Evolutionary conservation across 1,284 basidiomycete species (phyloP).

Genomic region (Ustilago cynodontis): DNA sequence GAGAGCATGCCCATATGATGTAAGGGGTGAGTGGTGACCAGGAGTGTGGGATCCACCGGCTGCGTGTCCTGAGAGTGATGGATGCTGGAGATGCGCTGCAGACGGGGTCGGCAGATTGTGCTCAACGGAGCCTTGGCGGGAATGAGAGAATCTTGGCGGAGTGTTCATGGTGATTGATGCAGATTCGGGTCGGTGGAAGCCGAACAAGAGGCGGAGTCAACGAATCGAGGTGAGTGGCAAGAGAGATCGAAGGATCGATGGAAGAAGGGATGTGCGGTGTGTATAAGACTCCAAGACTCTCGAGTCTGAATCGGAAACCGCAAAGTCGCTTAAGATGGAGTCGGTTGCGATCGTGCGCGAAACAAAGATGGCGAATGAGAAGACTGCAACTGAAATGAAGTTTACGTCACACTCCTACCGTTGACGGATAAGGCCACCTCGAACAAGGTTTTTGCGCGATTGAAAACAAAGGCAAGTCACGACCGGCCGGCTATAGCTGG

Average conservation of each 20-base stretch:
- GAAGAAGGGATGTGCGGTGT: not conserved
- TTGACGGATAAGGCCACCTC: not conserved
- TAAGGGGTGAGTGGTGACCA: constrained; percentile 43
- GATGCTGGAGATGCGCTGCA: constrained; percentile 45
- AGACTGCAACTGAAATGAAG: not conserved
- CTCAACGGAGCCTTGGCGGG: constrained; percentile 54
- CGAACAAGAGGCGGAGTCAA: not conserved
- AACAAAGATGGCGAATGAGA: not conserved
- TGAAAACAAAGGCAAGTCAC: not conserved
- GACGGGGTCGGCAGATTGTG: constrained; percentile 31
- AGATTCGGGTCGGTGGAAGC: not conserved
- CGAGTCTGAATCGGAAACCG: not conserved
- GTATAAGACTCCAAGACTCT: not conserved
- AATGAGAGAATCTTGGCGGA: constrained; percentile 50
- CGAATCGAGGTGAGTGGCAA: not conserved
- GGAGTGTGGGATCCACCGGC: constrained; percentile 37
- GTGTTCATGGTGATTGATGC: constrained; percentile 47
- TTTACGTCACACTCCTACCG: not conserved
- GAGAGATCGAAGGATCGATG: not conserved
- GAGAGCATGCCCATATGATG: constrained; percentile 44
- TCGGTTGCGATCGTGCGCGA: no score
- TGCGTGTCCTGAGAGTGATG: constrained; percentile 28
- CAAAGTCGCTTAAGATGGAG: not conserved
- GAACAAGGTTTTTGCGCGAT: not conserved
- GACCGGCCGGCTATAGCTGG: not conserved